Base-by-base conservation (phyloP, 208 protist species). In the Trypanosoma platydactyli region DNA sequence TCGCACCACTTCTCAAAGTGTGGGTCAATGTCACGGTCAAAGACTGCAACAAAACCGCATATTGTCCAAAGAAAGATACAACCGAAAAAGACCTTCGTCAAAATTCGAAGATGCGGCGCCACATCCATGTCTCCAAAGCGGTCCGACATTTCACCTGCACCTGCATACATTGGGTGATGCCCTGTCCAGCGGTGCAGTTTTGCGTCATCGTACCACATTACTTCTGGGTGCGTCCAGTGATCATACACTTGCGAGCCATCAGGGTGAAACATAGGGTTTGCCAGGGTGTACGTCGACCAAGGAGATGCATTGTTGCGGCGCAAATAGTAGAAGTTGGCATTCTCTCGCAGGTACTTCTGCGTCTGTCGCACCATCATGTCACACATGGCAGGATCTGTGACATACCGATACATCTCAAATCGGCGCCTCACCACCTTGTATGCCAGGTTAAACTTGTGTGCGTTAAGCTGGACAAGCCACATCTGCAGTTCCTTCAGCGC, bases 331-430 rank as follows among this genome's bases (percentile, higher is more conserved):
- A 81, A 83, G 73, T 84, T 86, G 9, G 83, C 83, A 73, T 89
- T 94, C 48, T 95, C 90, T 35, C 90, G 84, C 50, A 95, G 76
- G 70, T 95, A 95, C 76, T 95, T 95, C 64, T 95, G 90, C 15
- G 90, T 92, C 77, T 95, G 77, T 3, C 90, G 86, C 79, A 95
- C 90, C 90, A 95, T 95, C 90, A 95, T 95, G 49, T 95, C 90
- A 70, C 90, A 95, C 59, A 81, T 88, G 13, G 87, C 90, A 13
- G 90, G 90, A 63, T 95, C 90, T 6, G 90, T 92, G 38, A 95
- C 90, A 76, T 91, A 92, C 67, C 90, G 84, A 62, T 95, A 95
- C 66, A 82, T 82, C 70, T 95, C 90, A 64, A 94, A 95, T 30
- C 90, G 87, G 9, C 84, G 77, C 16, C 90, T 86, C 16, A 95